Base-by-base conservation (phyloP, 2,329 filamentous ascomycete species). In the Piedraia hortae region DNA sequence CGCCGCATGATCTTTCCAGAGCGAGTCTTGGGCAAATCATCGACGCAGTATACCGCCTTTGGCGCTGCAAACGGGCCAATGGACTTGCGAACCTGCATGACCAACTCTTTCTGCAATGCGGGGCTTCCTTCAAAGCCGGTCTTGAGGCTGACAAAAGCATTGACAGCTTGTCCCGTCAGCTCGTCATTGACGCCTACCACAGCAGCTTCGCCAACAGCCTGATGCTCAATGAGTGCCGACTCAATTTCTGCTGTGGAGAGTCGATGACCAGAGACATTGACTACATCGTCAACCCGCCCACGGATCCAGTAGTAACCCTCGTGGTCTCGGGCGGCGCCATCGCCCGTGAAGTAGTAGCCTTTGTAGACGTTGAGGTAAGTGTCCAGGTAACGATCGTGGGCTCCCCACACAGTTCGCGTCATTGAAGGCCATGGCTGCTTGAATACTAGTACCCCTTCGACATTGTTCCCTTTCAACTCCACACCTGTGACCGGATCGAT, bases 231-330 rank as follows among this genome's bases (percentile, higher is more conserved):
- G 21, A 97, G 65, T 10, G 85, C 85, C 13, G 85, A 85, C 51
- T 97, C 85, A 33, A 97, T 97, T 49, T 97, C 85, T 16, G 85
- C 82, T 6, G 85, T 97, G 9, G 82, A 93, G 30, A 97, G 59
- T 45, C 85, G 71, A 50, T 97, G 85, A 13, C 85, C 85, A 36
- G 73, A 85, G 30, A 97, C 85, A 48, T 97, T 97, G 46, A 97
- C 82, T 19, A 97, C 85, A 39, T 97, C 85, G 43, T 97, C 85
- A 23, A 97, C 85, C 47, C 85, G 78, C 33, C 85, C 85, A 30
- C 85, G 75, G 45, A 97, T 97, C 85, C 85, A 97, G 64, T 93
- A 97, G 58, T 91, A 97, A 26, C 85, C 85, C 39, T 97, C 85
- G 49, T 90, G 73, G 45, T 97, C 85, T 42, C 85, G 74, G 28